Evolutionary conservation across 108 stramenopile species (phyloP), one percentile per base, ranked within the genome.

Genomic region (Chaetoceros tenuissimus): DNA sequence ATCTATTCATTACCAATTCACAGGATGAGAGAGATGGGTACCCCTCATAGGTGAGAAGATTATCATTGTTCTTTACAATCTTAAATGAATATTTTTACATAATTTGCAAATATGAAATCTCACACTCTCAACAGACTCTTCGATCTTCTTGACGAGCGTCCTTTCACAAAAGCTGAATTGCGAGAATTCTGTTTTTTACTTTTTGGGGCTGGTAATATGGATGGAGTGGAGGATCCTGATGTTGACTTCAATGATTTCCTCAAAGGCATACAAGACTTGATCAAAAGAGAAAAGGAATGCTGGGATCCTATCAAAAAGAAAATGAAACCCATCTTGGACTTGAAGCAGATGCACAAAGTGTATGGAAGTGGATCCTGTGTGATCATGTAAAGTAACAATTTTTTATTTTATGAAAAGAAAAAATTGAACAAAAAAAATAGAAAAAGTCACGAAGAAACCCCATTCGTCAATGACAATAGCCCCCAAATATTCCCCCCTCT

Each of bases 111-210:
- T n/a, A n/a, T n/a, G n/a, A n/a, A n/a, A n/a, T n/a, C n/a, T n/a
- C n/a, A n/a, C n/a, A n/a, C n/a, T n/a, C n/a, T n/a, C n/a, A n/a
- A n/a, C n/a, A n/a, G 78, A 46, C 48, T 84, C 3, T 81, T 94
- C 55, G 86, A 83, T 44, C 46, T 87, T 48, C 60, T 91, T 31
- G 89, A 91, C 55, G 87, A 94, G 50, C 53, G 83, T 18, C 63
- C 69, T 1, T 58, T 92, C 44, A 78, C 72, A n/a, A 60, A 51
- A 29, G 64, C 62, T 34, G 90, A 92, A 63, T 49, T 83, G 3
- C 62, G 79, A 28, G 66, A 77, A 29, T 85, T 84, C 50, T 76
- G 79, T 28, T 63, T 54, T 1, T 29, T 87, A 7, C 34, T 92
- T n/a, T 85, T 94, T 73, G 91, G 91, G 2, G 51, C 67, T 23